Evolutionary conservation across 2,329 filamentous ascomycete genomes (phyloP).

Genomic region (Colletotrichum cordylinicola): DNA sequence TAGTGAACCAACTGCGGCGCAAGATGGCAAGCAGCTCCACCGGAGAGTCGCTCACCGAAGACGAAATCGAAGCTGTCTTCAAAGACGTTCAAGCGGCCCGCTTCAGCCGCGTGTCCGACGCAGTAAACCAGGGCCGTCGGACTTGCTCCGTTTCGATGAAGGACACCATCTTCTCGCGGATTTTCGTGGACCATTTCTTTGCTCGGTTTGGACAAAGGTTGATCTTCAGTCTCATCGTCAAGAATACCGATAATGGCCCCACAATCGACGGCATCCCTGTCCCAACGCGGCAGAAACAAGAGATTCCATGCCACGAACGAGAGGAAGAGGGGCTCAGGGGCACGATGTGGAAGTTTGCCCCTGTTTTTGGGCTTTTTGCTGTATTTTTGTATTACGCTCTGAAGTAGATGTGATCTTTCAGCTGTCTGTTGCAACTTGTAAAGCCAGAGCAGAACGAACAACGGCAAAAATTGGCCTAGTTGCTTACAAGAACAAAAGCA

Average conservation of each 20-base stretch:
- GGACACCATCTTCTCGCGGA: not conserved
- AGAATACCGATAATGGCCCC: not conserved
- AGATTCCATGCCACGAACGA: not conserved
- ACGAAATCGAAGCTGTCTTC: too few species aligned
- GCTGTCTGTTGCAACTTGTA: not conserved
- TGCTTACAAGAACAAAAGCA: too few species aligned
- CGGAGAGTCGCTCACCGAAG: too few species aligned
- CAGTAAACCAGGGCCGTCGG: not conserved
- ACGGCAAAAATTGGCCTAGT: too few species aligned
- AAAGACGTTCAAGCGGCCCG: not conserved
- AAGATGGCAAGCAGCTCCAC: not conserved
- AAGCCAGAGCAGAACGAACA: not conserved
- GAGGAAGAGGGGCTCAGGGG: not conserved
- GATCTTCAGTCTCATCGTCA: not conserved
- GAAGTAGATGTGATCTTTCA: not conserved
- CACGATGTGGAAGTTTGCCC: not conserved
- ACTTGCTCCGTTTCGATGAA: not conserved
- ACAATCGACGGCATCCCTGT: not conserved
- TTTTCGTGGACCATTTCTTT: not conserved
- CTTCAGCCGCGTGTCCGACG: not conserved
- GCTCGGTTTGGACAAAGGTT: not conserved
- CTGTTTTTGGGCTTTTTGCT: not conserved
- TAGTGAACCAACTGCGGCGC: constrained; percentile 5
- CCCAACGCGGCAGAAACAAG: not conserved
- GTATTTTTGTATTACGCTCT: not conserved